Conservation (phyloP, 768 basidiomycete genomes). For the Boletus bicolor region DNA sequence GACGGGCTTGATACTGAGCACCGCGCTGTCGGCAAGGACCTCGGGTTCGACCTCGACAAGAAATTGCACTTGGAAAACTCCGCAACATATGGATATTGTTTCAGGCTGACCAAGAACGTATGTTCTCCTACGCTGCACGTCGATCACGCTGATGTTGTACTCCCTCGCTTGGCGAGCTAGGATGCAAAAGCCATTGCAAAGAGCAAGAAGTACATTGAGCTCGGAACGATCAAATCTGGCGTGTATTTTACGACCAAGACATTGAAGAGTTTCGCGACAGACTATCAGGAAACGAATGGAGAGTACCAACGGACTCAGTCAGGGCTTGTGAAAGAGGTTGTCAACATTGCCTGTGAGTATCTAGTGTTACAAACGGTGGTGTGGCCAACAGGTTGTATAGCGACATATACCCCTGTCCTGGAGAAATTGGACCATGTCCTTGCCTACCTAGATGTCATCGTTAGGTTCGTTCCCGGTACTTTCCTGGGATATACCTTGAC, state of each 20-base stretch:
- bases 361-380: neutral
- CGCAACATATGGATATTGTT: constrained; percentile 85
- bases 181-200: constrained; percentile 70
- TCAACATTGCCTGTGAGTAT: constrained; percentile 80
- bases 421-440: constrained; percentile 80
- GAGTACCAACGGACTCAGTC: constrained; percentile 75
- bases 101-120: constrained; percentile 89
- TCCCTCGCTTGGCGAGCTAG: constrained; percentile 38
- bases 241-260: constrained; percentile 81
- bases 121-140: constrained; percentile 21
- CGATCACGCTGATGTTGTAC: neutral
- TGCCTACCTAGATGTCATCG: constrained; percentile 87
- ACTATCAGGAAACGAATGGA: constrained; percentile 64
- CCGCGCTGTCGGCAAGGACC: constrained; percentile 57
- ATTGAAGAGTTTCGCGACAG: constrained; percentile 68
- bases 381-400: constrained; percentile 38
- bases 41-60: constrained; percentile 85
- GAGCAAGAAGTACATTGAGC: constrained; percentile 73
- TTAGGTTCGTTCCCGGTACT: constrained; percentile 54
- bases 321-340: constrained; percentile 86
- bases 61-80: constrained; percentile 96
- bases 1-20: constrained; percentile 87
- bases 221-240: constrained; percentile 82
- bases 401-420: constrained; percentile 86
- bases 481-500: neutral